Base-by-base conservation (phyloP, 2,329 filamentous ascomycete species). In the Zymoseptoria crescenta region DNA sequence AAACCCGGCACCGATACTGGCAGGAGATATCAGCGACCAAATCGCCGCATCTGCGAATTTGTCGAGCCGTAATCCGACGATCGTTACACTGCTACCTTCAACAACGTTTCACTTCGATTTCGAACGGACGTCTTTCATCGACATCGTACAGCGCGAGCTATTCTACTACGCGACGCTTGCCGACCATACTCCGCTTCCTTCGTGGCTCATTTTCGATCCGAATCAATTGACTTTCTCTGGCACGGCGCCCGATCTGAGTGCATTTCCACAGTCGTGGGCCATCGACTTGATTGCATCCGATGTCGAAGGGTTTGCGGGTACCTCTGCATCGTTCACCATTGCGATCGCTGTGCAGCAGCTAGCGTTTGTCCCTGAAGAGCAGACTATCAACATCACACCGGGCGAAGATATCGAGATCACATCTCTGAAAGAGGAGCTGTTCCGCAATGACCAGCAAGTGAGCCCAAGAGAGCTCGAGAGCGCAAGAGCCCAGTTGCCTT, bases 121-220 rank as follows among this genome's bases (percentile, higher is more conserved):
- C 54, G 66, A 72, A 9, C 65, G 62, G 10, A 68, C 74, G 19
- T 89, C 87, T 0, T 96, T 96, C 71, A 76, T 81, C 49, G 74
- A 76, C 0, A 75, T 78, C 3, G 63, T 70, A 13, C 65, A 67
- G 51, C 73, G 74, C 16, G 79, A 86, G 55, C 83, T 84, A 24
- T 76, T 76, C 59, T 96, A 91, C 72, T 93, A 94, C 70, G 89
- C 89, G 8, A 85, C 87, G 2, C 87, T 89, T 3, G 80, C 79
- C 4, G 83, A 93, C 68, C 88, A 89, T 68, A 89, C 88, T n/a
- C 91, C 91, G 41, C 76, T 96, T 41, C 91, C 91, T 20, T 86
- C 90, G 0, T 96, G 91, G 91, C 77, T 96, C 51, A 76, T 76
- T n/a, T 96, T 96, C 68, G 82, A 94, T 65, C 70, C 81, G 0